Base-by-base conservation (phyloP, 352 stramenopile genomes). In the Peronospora belbahrii region DNA sequence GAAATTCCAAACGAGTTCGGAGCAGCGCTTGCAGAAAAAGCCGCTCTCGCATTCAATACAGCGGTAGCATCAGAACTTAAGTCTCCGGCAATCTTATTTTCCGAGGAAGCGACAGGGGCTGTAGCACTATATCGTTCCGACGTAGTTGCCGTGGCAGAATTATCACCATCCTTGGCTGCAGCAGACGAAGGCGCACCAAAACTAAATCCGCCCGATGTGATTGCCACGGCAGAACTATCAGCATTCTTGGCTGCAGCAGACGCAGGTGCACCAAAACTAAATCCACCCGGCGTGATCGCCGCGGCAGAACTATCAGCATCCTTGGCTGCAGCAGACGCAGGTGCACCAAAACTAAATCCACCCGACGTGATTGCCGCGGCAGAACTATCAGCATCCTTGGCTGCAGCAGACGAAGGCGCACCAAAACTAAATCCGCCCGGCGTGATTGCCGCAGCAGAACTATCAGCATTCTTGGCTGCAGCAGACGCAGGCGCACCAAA, bases 1-100 rank as follows among this genome's bases (percentile, higher is more conserved):
- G 49, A 59, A 5, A 83, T 67, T 11, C 41, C 48, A 37, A 70
- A 67, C 23, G 42, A 64, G 27, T 56, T 67, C 5, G 44, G 30
- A 6, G 54, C 48, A 51, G 37, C 27, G 28, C 11, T 65, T 22
- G 11, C 37, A 52, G 42, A 43, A 24, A 2, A 36, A 39, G 45
- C 43, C 2, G 17, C 8, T 18, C 49, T 47, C 2, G 30, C 35
- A 13, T 47, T 32, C 5, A 54, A 36, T 10, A 38, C 18, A 39
- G 31, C 19, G 11, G 46, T 19, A 3, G 39, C 33, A 49, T 34
- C 39, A 8, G 60, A 62, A 27, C 34, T 45, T 42, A 63, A 61
- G 6, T 46, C 35, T 38, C 8, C 34, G 45, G 25, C 9, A 37
- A 42, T 22, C 24, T 39, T 15, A 3, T 33, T 59, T 7, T 55